A percentile compares a stretch with the other conserved stretches of the same genome.
These are phyloP conservation scores for Venustampulla echinocandica DNA, from an alignment of 495 filamentous ascomycete genomes.

Conservation along the genomic window DNA sequence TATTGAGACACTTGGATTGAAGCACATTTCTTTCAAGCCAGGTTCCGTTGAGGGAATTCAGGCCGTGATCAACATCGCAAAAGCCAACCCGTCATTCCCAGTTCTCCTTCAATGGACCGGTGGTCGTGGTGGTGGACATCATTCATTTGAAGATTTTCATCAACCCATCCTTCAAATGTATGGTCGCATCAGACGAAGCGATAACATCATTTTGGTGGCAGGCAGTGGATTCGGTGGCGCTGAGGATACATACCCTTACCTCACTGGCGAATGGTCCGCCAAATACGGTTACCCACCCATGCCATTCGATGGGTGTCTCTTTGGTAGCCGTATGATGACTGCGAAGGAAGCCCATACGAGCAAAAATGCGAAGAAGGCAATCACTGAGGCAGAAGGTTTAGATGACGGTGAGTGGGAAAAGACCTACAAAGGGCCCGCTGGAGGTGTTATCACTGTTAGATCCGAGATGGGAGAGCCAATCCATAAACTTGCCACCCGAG, in stretches of 20 bases:
- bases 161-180: constrained; percentile 91
- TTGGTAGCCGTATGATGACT: constrained; percentile 89
- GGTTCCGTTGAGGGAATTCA: constrained; percentile 86
- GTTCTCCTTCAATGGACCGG: constrained; percentile 93
- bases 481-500: constrained; percentile 92
- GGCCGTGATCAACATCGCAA: constrained; percentile 84
- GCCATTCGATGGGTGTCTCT: constrained; percentile 87
- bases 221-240: constrained; percentile 89
- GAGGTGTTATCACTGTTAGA: constrained; percentile 91
- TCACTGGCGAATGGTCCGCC: constrained; percentile 79
- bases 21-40: constrained; percentile 93
- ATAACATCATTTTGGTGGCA: constrained; percentile 81
- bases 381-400: constrained; percentile 80
- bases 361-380: constrained; percentile 87
- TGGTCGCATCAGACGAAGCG: constrained; percentile 65
- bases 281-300: constrained; percentile 84
- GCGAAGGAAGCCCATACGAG: constrained; percentile 94
- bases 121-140: constrained; percentile 87
- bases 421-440: constrained; percentile 86
- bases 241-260: constrained; percentile 87
- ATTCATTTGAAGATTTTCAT: constrained; percentile 94
- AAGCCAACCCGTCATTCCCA: constrained; percentile 81
- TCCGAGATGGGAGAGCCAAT: constrained; percentile 99
- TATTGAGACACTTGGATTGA: constrained; percentile 85
- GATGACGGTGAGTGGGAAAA: constrained; percentile 91